Evolutionary conservation across 164 flowering plant genomes (phyloP), one percentile per base, ranked within the genome.

Genomic region (Magnolia kwangsiensis): DNA sequence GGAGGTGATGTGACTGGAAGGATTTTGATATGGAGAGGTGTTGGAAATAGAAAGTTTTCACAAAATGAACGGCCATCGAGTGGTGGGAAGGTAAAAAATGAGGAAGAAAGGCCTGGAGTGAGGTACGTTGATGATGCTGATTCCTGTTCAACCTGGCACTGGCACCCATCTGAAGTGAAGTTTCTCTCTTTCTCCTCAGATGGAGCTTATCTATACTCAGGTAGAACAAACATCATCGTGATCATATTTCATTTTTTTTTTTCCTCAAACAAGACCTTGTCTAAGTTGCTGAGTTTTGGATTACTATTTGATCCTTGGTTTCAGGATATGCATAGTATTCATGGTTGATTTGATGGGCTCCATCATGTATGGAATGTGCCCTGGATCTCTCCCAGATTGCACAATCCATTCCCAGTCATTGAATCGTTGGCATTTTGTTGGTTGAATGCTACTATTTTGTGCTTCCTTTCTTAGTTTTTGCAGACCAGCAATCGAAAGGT

Each of bases 1-100:
- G 98, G 94, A 45, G 99, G 99, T 76, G 99, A 96, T 87, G 84
- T 79, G 4, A 87, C 92, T 7, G 99, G 99, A 74, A 94, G 99
- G 78, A 94, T 96, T 81, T 88, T 94, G 78, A 84, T 91, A 63
- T 96, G 98, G 98, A 94, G 98, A 69, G 91, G 89, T 67, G 85
- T 92, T 85, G 99, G 99, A 73, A 74, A 77, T 24, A 79, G 51
- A 78, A 80, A 80, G 6, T 88, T 91, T 72, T 78, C 82, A 64
- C 50, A 1, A 31, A 79, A 72, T 66, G 76, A 75, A 72, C 78
- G 58, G 69, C 23, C 20, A 64, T 61, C 2, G n/a, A 73, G 76
- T 69, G 84, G 78, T 45, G 74, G 66, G 71, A 51, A 68, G 31
- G 50, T 67, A 75, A 81, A 78, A 66, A 72, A 74, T 75, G 86